These are phyloP conservation scores for Arabidopsis lyrata DNA, from an alignment of 441 rosid species.

Conservation along the genomic window DNA sequence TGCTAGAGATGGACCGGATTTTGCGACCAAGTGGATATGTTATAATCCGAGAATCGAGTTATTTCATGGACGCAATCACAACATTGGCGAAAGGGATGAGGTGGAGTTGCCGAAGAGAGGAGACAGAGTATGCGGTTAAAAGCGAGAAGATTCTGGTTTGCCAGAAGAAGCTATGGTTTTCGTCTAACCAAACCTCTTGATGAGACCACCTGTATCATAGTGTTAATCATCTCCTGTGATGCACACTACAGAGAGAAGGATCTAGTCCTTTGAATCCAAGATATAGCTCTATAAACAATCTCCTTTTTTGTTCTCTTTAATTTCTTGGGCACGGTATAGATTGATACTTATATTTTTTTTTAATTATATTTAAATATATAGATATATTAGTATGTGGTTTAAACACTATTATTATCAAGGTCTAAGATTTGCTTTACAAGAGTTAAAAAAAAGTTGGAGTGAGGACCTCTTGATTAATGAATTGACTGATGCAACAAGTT, in stretches of 20 bases:
- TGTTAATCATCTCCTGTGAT: neutral
- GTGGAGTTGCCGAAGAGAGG: constrained; percentile 84
- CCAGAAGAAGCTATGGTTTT: constrained; percentile 90
- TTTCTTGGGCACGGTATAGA: constrained; percentile 11
- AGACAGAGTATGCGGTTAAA: constrained; percentile 64
- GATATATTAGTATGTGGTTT: neutral
- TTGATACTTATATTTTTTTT: constrained; percentile 14
- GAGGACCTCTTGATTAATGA: neutral
- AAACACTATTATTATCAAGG: neutral
- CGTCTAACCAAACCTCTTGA: constrained; percentile 59
- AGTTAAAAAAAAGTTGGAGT: neutral
- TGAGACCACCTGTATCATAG: constrained; percentile 29
- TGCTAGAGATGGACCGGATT: constrained; percentile 93
- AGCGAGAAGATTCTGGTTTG: constrained; percentile 88
- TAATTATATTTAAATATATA: neutral
- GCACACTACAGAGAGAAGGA: constrained; percentile 11
- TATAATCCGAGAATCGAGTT: constrained; percentile 80
- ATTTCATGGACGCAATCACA: constrained; percentile 75
- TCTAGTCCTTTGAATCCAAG: constrained; percentile 16
- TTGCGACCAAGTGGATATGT: constrained; percentile 82
- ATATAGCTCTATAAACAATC: constrained; percentile 34
- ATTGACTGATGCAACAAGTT: neutral
- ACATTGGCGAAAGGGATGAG: constrained; percentile 76
- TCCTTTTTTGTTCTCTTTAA: neutral
- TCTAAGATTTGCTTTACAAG: neutral